A percentile compares a stretch with the other conserved stretches of the same genome.
phyloP scores from a whole-genome alignment of 108 stramenopile genomes.

The Epipyxis sp. region DNA sequence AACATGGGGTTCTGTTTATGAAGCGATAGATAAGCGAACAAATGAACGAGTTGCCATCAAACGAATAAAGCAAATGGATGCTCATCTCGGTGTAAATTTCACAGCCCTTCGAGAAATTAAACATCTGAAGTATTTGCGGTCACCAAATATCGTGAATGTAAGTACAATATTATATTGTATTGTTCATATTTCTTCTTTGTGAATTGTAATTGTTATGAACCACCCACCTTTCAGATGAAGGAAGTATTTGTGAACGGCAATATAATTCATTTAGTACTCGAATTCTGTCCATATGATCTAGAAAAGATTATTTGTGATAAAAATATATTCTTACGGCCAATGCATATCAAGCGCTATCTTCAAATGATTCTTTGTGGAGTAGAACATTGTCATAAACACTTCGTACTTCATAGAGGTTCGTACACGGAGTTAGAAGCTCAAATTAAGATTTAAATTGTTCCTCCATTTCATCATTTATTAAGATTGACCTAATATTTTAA shows the following conservation, averaged over 20 bases:
- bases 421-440: too few relatives aligned
- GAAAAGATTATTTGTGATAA: conserved; percentile 13
- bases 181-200: conserved; percentile 2
- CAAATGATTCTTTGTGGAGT: conserved; percentile 21
- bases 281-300: conserved; percentile 18
- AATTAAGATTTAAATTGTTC: too few relatives aligned
- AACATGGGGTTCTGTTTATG: conserved; percentile 29
- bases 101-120: conserved; percentile 23
- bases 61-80: conserved; percentile 14
- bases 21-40: background rate
- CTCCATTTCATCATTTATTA: too few relatives aligned
- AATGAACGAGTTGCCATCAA: background rate
- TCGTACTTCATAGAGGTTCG: conserved; percentile 19
- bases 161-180: background rate
- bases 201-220: background rate
- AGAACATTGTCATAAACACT: background rate
- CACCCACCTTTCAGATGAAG: background rate
- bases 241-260: conserved; percentile 8
- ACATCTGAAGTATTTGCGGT: background rate
- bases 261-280: conserved; percentile 4
- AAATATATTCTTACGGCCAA: background rate
- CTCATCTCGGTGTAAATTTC: conserved; percentile 15
- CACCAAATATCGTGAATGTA: conserved; percentile 14
- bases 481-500: background rate
- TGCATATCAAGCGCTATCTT: background rate